A percentile compares a stretch with the other conserved stretches of the same genome.
Conservation (phyloP, 2,329 filamentous ascomycete species). For the Ilyonectria robusta region DNA sequence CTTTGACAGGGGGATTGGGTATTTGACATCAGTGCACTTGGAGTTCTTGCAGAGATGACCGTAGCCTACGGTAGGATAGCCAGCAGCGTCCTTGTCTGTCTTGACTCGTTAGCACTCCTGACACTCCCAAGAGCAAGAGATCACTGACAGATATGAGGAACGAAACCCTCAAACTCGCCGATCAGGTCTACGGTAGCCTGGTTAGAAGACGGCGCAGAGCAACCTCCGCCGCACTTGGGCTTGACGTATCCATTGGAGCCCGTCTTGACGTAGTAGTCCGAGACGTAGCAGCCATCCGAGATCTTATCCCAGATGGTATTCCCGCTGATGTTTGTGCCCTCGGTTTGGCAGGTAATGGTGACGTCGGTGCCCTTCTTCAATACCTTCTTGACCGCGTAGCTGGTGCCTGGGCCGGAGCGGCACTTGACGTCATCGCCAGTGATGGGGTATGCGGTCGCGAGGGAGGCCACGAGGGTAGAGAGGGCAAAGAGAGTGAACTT, state of each 20-base stretch:
- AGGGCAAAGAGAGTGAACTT: constrained; percentile 13
- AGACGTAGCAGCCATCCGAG: constrained; percentile 22
- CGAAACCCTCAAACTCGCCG: constrained; percentile 32
- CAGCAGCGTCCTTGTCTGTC: constrained; percentile 57
- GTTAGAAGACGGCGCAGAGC: constrained; percentile 36
- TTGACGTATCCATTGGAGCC: constrained; percentile 10
- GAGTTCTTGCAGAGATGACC: constrained; percentile 62
- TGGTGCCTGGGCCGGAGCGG: constrained; percentile 22
- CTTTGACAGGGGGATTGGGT: constrained; percentile 60
- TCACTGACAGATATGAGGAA: constrained; percentile 31
- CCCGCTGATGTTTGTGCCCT: constrained; percentile 20
- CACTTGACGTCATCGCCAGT: constrained; percentile 27
- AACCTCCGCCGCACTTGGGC: constrained; percentile 26
- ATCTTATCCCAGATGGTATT: constrained; percentile 27
- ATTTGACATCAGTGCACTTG: constrained; percentile 61
- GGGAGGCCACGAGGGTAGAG: not conserved
- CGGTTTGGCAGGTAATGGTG: constrained; percentile 20
- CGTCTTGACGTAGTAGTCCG: constrained; percentile 23
- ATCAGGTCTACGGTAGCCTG: constrained; percentile 28
- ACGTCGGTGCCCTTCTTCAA: constrained; percentile 23
- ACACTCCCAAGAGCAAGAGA: no score
- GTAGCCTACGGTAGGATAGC: constrained; percentile 64
- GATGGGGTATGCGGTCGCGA: constrained; percentile 19
- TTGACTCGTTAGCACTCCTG: no score
- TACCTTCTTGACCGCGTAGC: not conserved